A percentile compares a stretch with the other conserved stretches of the same genome.
Conservation (phyloP, 2,329 filamentous ascomycete genomes). For the Mycosphaerella arachidis region DNA sequence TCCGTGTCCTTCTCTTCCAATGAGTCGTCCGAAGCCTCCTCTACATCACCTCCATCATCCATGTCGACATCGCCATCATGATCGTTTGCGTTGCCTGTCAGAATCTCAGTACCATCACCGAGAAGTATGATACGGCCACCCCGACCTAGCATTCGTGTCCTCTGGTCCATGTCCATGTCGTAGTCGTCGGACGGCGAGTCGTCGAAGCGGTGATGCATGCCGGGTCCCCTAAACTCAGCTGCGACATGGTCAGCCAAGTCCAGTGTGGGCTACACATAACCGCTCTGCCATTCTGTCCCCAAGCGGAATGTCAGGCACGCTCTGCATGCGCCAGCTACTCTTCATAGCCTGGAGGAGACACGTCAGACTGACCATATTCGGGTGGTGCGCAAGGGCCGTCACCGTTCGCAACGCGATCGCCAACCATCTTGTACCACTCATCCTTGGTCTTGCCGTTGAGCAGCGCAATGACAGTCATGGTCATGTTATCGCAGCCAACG, state of each 20-base stretch:
- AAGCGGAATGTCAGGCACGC: not conserved
- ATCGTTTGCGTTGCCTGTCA: constrained; percentile 63
- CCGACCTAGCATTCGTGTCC: constrained; percentile 63
- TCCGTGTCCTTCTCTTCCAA: constrained; percentile 78
- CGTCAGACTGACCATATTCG: constrained; percentile 86
- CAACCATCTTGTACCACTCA: constrained; percentile 97
- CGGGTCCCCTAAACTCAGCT: constrained; percentile 50
- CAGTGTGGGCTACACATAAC: constrained; percentile 1
- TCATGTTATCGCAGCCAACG: constrained; percentile 99
- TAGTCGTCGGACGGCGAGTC: constrained; percentile 54
- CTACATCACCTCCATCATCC: constrained; percentile 65
- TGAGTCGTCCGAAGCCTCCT: constrained; percentile 46
- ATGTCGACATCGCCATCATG: constrained; percentile 68
- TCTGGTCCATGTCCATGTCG: constrained; percentile 67
- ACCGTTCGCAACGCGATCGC: constrained; percentile 87
- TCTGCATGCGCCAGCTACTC: not conserved
- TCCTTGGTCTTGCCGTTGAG: constrained; percentile 90
- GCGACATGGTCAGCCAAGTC: constrained; percentile 25
- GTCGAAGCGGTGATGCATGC: constrained; percentile 48
- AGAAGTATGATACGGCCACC: constrained; percentile 86
- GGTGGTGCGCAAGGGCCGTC: constrained; percentile 97
- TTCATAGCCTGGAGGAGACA: constrained; percentile 14
- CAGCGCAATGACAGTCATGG: constrained; percentile 86
- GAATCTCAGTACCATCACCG: constrained; percentile 88
- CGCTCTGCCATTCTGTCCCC: not conserved